Base-by-base conservation (phyloP, 371 early-diverging fungal species). In the Mortierella sp. region DNA sequence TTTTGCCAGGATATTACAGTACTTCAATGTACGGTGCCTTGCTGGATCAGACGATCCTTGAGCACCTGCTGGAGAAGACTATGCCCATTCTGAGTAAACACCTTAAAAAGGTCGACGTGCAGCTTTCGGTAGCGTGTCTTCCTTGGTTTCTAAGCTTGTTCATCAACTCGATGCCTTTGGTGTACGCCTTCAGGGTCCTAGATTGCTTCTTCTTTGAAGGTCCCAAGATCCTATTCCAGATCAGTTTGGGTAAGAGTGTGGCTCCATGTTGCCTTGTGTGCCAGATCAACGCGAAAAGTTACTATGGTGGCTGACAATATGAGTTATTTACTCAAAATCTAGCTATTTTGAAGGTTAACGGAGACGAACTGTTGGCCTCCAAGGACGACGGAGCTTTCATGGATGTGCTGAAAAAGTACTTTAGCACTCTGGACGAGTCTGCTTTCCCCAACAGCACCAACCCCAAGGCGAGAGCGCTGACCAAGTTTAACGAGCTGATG, bases 1-100 rank as follows among this genome's bases (percentile, higher is more conserved):
- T 98, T 82, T 91, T 98, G 43, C 98, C 98, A 10, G 97, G 97
- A 10, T 99, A 99, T 88, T 99, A 98, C 76, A 96, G 96, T 82
- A 96, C 97, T 11, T 97, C 97, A 59, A 98, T 98, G 99, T 97
- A 98, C 78, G 99, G 99, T 0, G 99, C 98, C 1, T 91, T 97
- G 14, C 86, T 98, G 40, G 99, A 98, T 91, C 97, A 97, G 89
- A 93, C 97, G 64, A 96, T 99, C 34, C 97, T 98, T 88, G 98
- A 98, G 81, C 92, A 93, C 40, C 86, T 98, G 76, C 93, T 97
- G 50, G 92, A 93, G 76, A 92, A 93, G 67, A 93, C 93, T 6
- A 94, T 96, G 95, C 95, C 96, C 0, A 90, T 94, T 55, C 87
- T 98, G 69, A 91, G 93, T 74, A 91, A 91, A 5, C 97, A 97